These are phyloP conservation scores for Paspalum notatum DNA, from an alignment of 176 grass and related monocot species.

Conservation along the genomic window DNA sequence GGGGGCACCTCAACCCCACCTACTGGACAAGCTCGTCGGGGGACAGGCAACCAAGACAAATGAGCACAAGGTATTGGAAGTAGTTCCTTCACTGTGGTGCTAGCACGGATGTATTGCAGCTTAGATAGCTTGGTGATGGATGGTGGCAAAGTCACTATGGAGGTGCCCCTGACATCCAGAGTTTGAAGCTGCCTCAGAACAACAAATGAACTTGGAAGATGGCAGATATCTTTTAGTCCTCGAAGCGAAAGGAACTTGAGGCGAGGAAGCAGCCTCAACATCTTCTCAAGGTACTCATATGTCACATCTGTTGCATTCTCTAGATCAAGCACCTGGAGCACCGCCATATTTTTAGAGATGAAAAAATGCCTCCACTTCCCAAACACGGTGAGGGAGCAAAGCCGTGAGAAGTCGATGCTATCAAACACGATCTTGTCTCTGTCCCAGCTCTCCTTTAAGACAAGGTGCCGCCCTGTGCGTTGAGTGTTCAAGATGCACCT, in stretches of 20 bases:
- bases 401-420: background rate
- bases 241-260: background rate
- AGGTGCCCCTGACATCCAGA: background rate
- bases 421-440: background rate
- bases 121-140: background rate
- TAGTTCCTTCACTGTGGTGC: background rate
- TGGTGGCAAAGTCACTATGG: background rate
- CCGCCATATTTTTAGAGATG: background rate
- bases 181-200: background rate
- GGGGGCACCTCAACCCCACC: background rate
- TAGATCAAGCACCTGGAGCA: background rate
- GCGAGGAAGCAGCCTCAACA: background rate
- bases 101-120: background rate
- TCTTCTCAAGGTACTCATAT: background rate
- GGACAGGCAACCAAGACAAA: background rate
- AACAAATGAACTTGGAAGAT: background rate
- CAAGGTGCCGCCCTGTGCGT: background rate
- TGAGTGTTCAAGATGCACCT: background rate
- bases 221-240: background rate
- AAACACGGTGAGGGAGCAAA: background rate
- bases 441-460: background rate
- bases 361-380: background rate
- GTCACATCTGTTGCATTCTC: background rate
- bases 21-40: background rate
- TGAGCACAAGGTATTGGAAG: background rate